Conservation (phyloP, 2,329 filamentous ascomycete species). For the Tolypocladium capitatum region DNA sequence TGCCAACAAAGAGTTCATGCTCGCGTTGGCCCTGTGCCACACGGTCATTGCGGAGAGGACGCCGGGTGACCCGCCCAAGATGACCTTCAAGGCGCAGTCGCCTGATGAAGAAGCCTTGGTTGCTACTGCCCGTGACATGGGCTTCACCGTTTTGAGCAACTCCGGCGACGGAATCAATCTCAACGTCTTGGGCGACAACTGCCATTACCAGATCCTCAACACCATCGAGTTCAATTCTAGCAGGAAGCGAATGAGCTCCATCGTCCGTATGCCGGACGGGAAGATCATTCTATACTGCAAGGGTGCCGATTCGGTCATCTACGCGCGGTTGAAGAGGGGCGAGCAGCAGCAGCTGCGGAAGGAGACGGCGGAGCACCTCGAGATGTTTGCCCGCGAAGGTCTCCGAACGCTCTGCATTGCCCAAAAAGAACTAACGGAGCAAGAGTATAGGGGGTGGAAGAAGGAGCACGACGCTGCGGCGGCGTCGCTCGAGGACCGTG, state of each 20-base stretch:
- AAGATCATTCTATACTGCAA: slow-evolving; percentile 91
- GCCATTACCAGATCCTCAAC: slow-evolving; percentile 77
- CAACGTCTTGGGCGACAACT: slow-evolving; percentile 77
- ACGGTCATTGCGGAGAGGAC: slow-evolving; percentile 85
- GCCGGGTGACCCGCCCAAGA: slow-evolving; percentile 79
- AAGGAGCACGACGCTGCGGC: slow-evolving; percentile 79
- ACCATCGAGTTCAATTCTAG: slow-evolving; percentile 96
- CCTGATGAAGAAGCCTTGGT: slow-evolving; percentile 94
- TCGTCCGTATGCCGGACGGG: slow-evolving; percentile 85
- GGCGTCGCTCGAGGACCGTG: slow-evolving; percentile 68
- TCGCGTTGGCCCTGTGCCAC: slow-evolving; percentile 88
- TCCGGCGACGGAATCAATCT: slow-evolving; percentile 69
- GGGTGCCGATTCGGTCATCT: slow-evolving; percentile 94
- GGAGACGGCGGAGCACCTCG: slow-evolving; percentile 81
- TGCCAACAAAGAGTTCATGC: slow-evolving; percentile 83
- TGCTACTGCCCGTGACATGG: slow-evolving; percentile 85
- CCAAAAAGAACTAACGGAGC: slow-evolving; percentile 63
- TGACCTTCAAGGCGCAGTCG: slow-evolving; percentile 93
- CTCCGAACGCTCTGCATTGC: slow-evolving; percentile 91
- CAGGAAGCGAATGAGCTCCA: slow-evolving; percentile 94
- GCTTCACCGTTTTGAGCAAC: slow-evolving; percentile 80
- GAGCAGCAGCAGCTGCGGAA: slow-evolving; percentile 75
- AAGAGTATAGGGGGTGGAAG: slow-evolving; percentile 76
- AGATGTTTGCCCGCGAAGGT: slow-evolving; percentile 93
- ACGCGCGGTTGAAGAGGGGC: slow-evolving; percentile 73